Evolutionary conservation across 1,284 basidiomycete genomes (phyloP), one percentile per base, ranked within the genome.

Genomic region (Mycena citricolor): DNA sequence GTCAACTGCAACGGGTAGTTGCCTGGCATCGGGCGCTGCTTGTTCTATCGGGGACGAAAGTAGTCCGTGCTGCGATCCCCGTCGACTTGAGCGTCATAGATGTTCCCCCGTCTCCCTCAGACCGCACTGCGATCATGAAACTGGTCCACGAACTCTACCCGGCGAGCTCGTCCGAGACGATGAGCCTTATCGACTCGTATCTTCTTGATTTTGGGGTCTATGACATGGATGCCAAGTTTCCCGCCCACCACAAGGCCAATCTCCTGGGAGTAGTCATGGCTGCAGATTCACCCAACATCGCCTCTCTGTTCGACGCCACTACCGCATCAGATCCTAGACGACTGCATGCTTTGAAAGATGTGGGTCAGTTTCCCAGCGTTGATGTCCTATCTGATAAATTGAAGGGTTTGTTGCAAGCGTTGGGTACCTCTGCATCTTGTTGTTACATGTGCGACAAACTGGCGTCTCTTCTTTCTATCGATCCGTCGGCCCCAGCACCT

Each of bases 401-500:
- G 34, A 11, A 46, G 44, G 38, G 44, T 24, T 25, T 46, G 21
- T 20, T 36, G 20, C 38, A 46, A 22, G 37, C 41, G 19, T 29
- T 46, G 8, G 14, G 16, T 8, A 31, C 17, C 2, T 19, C 21
- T 17, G 37, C 34, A 19, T 36, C 23, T 24, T 46, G 44, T 33
- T 46, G 44, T 29, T 46, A 46, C 32, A 19, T 33, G 22, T 46
- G 44, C 28, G 32, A 46, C 8, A 40, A 40, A 25, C 21, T 46
- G 14, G 39, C 32, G 25, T 35, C 26, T n/a, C 22, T 46, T 10
- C 26, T 46, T n/a, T 14, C 32, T 19, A 19, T 30, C 16, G 38
- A 38, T 16, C 13, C 25, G 13, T 31, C 38, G 19, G 13, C 32
- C 19, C 25, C 24, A 13, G 31, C 8, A 14, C 25, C 34, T 16